Conservation (phyloP, 345 rosid species). For the Hibiscus tridactylites region DNA sequence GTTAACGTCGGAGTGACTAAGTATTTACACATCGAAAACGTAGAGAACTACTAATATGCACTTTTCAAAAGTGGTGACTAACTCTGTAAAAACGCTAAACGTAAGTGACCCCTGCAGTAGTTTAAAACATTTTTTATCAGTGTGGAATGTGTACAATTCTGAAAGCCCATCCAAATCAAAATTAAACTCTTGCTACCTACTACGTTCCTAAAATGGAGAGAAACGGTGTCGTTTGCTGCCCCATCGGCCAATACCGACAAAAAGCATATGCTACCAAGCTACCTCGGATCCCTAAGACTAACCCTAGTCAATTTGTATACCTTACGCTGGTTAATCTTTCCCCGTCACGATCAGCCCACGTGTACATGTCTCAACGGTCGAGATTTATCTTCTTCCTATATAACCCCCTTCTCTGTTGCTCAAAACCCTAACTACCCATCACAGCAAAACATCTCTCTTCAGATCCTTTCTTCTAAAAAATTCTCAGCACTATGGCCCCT, state of each 20-base stretch:
- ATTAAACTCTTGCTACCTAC: neutral
- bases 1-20: too few relatives aligned
- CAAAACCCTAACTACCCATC: conserved; percentile 17
- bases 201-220: neutral
- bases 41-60: too few relatives aligned
- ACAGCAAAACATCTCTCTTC: neutral
- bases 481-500: conserved; percentile 16
- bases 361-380: conserved; percentile 16
- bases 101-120: too few relatives aligned
- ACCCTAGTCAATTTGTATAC: conserved; percentile 27
- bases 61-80: too few relatives aligned
- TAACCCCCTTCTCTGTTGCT: conserved; percentile 3
- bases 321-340: conserved; percentile 16
- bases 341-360: conserved; percentile 33
- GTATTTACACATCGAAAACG: too few relatives aligned
- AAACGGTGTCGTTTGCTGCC: conserved; percentile 20
- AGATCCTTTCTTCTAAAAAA: neutral
- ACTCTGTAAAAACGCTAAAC: too few relatives aligned
- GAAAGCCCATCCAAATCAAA: neutral
- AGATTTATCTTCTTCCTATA: conserved; percentile 21
- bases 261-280: conserved; percentile 15
- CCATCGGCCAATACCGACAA: conserved; percentile 8
- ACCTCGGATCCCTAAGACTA: conserved; percentile 19
- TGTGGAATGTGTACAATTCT: neutral
- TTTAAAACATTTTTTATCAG: neutral